Evolutionary conservation across 352 stramenopile species (phyloP), one percentile per base, ranked within the genome.

Genomic region (Phytopythium oedochilum): DNA sequence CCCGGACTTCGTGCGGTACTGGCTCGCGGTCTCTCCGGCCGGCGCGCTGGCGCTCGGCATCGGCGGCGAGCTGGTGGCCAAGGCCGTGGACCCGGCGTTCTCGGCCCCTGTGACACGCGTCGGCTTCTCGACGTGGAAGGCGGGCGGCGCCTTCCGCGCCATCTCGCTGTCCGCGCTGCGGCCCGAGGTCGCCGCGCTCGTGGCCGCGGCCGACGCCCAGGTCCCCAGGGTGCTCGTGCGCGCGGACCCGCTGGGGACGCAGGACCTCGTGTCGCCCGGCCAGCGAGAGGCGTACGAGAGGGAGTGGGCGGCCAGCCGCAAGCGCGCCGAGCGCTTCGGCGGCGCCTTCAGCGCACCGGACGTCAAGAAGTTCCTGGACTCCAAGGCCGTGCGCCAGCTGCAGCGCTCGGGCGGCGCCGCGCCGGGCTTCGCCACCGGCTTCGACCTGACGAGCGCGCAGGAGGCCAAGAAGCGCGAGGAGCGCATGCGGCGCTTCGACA

Each of bases 401-500:
- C 84, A 94, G 57, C 82, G 84, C 31, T 86, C 77, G 2, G 84
- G 84, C 20, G 75, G 65, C 0, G 76, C 81, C 25, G 68, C 75
- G 49, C 68, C 74, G 3, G 75, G 80, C 4, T 89, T 88, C 58
- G 59, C 78, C 10, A 92, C 83, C 31, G 84, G 82, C 7, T 83
- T 94, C 36, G 82, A 94, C 44, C 52, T 94, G 2, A 76, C 65
- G 40, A 87, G 70, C 57, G 57, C 75, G 6, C 74, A 86, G 23
- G 82, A 94, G 55, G 44, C 75, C 23, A 62, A 52, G 39, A 91
- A 92, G 63, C 77, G 84, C 3, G 72, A 87, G 51, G 63, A 83
- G 57, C 84, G 84, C 46, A 89, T 90, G 76, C 77, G 89, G 59
- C 76, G 84, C 10, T 94, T 94, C 58, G 68, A 92, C 46, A 88